Evolutionary conservation across 495 filamentous ascomycete species (phyloP), one percentile per base, ranked within the genome.

Genomic region (Hypoxylon subgilvum): DNA sequence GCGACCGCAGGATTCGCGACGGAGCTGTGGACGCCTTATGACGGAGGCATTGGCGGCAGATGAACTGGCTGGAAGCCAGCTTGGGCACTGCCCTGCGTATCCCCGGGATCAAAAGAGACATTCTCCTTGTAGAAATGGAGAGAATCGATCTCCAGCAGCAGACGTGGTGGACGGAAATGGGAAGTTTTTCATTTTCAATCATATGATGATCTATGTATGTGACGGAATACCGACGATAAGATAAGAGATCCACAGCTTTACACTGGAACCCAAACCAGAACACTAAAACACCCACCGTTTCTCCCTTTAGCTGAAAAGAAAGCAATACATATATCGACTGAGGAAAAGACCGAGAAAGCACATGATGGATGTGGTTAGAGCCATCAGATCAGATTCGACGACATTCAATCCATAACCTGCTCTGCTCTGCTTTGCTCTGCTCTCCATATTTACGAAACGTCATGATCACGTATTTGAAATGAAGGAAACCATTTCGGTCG

Each of bases 31-130:
- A 55, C 47, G 61, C 72, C 34, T 63, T 75, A 40, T 69, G 77
- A 49, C 44, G 69, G 39, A 87, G 72, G 65, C 85, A 90, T 77
- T 87, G 83, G 44, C 81, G 79, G 71, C 86, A 87, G 54, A 82
- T 75, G 56, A 87, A 84, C 41, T 84, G 76, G 35, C 81, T 75
- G 18, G 76, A 70, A 2, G 83, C 73, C 10, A 89, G 65, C 48
- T 79, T 79, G 7, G 81, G 74, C 43, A 78, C 78, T 30, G 76
- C 79, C 55, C 74, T 71, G 35, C 82, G 77, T 41, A 86, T 65
- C 25, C 77, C 74, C 21, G 79, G 78, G 34, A 82, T 72, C 7
- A 81, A 52, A 47, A 75, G 71, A 32, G 71, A 71, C 81, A 83
- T 83, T 57, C 39, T 52, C 48, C 40, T 21, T 34, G 27, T 38